phyloP scores from a whole-genome alignment of 108 stramenopile species.

The Craspedostauros australis region DNA sequence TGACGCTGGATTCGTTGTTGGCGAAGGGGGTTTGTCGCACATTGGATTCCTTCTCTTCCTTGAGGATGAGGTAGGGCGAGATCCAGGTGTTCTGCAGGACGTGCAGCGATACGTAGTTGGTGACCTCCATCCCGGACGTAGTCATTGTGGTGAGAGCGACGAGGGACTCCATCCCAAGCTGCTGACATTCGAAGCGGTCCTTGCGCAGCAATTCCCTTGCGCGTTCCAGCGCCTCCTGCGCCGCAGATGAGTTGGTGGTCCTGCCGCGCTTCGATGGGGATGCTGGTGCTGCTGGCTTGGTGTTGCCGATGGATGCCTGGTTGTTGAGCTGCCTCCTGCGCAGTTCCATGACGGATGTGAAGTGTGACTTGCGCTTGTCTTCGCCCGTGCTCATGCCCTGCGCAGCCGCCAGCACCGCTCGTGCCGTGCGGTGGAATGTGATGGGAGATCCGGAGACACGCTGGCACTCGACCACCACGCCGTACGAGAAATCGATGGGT shows the following conservation, averaged over 20 bases:
- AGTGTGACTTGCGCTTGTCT: slow-evolving; percentile 12
- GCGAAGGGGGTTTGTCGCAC: background rate
- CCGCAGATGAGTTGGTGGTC: background rate
- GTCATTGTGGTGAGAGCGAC: slow-evolving; percentile 48
- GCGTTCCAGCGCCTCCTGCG: slow-evolving; percentile 26
- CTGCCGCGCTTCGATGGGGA: too few relatives aligned
- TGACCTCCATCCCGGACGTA: slow-evolving; percentile 17
- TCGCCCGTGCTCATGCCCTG: slow-evolving; percentile 20
- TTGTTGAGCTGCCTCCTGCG: background rate
- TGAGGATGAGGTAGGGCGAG: background rate
- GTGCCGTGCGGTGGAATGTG: slow-evolving; percentile 35
- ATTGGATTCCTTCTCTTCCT: background rate
- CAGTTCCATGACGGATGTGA: slow-evolving; percentile 24
- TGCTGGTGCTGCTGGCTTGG: background rate
- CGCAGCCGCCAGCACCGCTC: slow-evolving; percentile 35
- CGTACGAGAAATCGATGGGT: slow-evolving; percentile 16
- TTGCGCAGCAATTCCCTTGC: slow-evolving; percentile 44
- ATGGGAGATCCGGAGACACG: slow-evolving; percentile 17
- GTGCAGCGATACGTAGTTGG: slow-evolving; percentile 11
- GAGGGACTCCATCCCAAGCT: slow-evolving; percentile 56
- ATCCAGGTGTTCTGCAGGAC: too few relatives aligned
- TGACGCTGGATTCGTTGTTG: background rate
- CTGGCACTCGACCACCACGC: slow-evolving; percentile 41
- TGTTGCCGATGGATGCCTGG: background rate
- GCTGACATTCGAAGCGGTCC: slow-evolving; percentile 52